These are phyloP conservation scores for Gastrolobium villosum DNA, from an alignment of 306 rosid genomes.

Conservation along the genomic window DNA sequence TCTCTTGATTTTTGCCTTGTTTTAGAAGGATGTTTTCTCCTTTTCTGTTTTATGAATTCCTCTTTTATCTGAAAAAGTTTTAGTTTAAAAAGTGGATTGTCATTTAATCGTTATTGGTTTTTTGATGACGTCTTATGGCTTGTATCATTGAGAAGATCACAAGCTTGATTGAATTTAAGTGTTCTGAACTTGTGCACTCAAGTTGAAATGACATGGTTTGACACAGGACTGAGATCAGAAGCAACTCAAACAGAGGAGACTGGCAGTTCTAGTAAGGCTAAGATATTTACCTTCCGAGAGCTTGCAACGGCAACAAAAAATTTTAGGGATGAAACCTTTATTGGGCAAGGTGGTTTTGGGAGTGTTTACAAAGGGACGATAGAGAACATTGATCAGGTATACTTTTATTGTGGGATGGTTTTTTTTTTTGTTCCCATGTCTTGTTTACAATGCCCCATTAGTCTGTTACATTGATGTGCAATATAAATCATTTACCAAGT, in stretches of 20 bases:
- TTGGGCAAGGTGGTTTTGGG: slow-evolving; percentile 90
- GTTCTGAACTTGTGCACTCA: neutral
- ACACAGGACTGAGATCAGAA: slow-evolving; percentile 37
- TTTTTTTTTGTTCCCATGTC: slow-evolving; percentile 7
- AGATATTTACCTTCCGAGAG: slow-evolving; percentile 64
- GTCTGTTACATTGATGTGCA: neutral
- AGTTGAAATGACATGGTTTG: slow-evolving; percentile 39
- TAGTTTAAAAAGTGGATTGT: neutral
- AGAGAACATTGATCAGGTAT: slow-evolving; percentile 56
- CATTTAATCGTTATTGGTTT: slow-evolving; percentile 6
- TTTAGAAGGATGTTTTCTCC: slow-evolving; percentile 19
- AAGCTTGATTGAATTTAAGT: slow-evolving; percentile 5
- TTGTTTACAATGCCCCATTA: slow-evolving; percentile 20
- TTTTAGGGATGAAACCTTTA: slow-evolving; percentile 60
- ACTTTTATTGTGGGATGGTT: neutral
- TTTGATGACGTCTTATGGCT: neutral
- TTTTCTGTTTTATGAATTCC: neutral
- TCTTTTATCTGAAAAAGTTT: neutral
- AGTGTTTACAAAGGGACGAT: slow-evolving; percentile 69
- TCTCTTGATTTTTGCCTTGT: slow-evolving; percentile 19
- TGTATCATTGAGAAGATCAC: neutral
- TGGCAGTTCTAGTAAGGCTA: slow-evolving; percentile 37
- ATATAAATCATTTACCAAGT: slow-evolving; percentile 24
- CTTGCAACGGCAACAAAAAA: slow-evolving; percentile 74
- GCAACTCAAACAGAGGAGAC: slow-evolving; percentile 40